A percentile compares a stretch with the other conserved stretches of the same genome.
Conservation (phyloP, 495 filamentous ascomycete species). For the Tuber brumale region DNA sequence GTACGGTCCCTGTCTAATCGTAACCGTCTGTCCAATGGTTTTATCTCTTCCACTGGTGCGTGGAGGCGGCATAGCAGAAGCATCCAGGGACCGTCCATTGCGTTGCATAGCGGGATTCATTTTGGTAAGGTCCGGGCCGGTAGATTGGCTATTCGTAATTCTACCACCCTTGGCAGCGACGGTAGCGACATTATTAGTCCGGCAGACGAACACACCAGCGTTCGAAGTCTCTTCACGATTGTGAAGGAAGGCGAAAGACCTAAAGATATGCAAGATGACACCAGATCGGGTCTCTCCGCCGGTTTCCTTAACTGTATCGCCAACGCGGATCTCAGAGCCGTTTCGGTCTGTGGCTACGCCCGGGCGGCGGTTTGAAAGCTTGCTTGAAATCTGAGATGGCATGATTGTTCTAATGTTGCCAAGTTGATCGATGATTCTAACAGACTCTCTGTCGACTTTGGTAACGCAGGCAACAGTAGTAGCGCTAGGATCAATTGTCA, state of each 20-base stretch:
- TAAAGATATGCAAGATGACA: conserved; percentile 84
- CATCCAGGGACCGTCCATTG: conserved; percentile 49
- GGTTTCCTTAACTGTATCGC: conserved; percentile 86
- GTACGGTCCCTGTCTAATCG: conserved; percentile 70
- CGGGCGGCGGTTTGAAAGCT: conserved; percentile 66
- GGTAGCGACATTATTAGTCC: conserved; percentile 74
- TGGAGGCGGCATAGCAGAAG: conserved; percentile 57
- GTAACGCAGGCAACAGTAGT: conserved; percentile 86
- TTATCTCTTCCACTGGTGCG: conserved; percentile 65
- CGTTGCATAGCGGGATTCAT: conserved; percentile 87
- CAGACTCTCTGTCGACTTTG: conserved; percentile 88
- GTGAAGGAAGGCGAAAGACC: conserved; percentile 79
- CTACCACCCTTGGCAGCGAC: conserved; percentile 87
- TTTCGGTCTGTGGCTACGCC: conserved; percentile 89
- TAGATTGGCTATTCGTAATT: conserved; percentile 46
- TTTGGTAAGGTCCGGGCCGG: conserved; percentile 68
- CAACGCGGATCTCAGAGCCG: conserved; percentile 83
- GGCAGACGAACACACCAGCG: conserved; percentile 80
- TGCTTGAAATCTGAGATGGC: conserved; percentile 85
- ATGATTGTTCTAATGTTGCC: conserved; percentile 72
- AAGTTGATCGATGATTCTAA: conserved; percentile 86
- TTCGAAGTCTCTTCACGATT: conserved; percentile 80
- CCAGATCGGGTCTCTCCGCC: conserved; percentile 78
- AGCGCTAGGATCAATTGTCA: conserved; percentile 50
- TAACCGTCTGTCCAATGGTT: conserved; percentile 85